Base-by-base conservation (phyloP, 2,329 filamentous ascomycete genomes). In the Monilinia fructigena region DNA sequence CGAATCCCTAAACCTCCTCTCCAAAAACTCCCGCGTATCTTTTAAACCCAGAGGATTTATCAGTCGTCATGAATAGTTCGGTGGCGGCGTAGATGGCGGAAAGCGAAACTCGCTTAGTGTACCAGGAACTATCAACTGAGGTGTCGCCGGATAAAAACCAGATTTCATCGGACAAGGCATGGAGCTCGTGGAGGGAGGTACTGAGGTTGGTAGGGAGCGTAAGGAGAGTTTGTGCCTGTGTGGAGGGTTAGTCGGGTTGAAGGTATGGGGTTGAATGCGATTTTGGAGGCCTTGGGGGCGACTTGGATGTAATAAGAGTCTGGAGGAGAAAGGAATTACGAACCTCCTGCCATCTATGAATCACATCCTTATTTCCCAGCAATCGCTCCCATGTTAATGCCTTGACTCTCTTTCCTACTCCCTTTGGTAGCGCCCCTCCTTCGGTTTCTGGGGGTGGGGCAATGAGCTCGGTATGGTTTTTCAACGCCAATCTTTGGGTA, bases 1-100 rank as follows among this genome's bases (percentile, higher is more conserved):
- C 42, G 85, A 81, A 79, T 96, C 93, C 67, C 86, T 82, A 63
- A 77, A 75, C 68, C 94, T 84, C 54, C 92, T 84, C 65, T 89
- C 85, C 63, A 98, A 80, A 76, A 98, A 99, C 12, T 86, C 83
- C 70, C 88, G 88, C 4, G 95, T 98, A 69, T 93, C 91, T 12
- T 12, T 75, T 77, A 73, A 91, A 95, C n/a, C 85, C 86, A 0
- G 83, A 80, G 4, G 89, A 93, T 68, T 81, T 83, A 78, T 98
- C 95, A 67, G 90, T 93, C 28, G 93, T 97, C 93, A 98, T 97
- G 79, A 93, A 96, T 6, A 97, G 81, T 79, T 99, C 95, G 66
- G 89, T 85, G 45, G 88, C 86, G 62, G 92, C 92, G 75, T 91
- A 92, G n/a, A 91, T 82, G 2, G 83, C 82, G 0, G 85, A 82